Conservation (phyloP, 2,329 filamentous ascomycete species). For the Neonectria hederae region DNA sequence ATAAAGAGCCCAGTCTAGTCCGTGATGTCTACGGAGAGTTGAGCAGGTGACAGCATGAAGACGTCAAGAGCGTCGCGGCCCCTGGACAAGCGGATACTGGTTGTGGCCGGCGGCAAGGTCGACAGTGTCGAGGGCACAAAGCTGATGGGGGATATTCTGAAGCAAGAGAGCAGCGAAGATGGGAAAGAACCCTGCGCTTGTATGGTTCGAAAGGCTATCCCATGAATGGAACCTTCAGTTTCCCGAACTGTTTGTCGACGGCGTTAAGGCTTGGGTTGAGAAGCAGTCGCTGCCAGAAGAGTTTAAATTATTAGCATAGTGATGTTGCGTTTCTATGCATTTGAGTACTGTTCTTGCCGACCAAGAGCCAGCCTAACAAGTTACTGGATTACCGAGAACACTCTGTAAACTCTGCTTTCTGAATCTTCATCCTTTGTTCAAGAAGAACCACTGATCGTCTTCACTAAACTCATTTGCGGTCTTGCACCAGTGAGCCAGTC, state of each 20-base stretch:
- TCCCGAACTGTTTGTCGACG: slow-evolving; percentile 47
- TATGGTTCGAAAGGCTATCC: slow-evolving; percentile 45
- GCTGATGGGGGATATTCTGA: slow-evolving; percentile 38
- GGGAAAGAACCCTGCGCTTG: slow-evolving; percentile 38
- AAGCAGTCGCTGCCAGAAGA: slow-evolving; percentile 33
- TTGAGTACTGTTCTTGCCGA: not conserved
- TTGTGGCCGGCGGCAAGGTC: slow-evolving; percentile 11
- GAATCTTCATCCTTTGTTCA: not conserved
- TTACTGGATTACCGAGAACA: too few species aligned
- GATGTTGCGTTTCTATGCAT: not conserved
- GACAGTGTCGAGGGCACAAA: slow-evolving; percentile 31
- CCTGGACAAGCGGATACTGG: slow-evolving; percentile 8
- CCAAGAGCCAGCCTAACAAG: not conserved
- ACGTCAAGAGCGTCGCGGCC: slow-evolving; percentile 1
- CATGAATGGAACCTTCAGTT: slow-evolving; percentile 52
- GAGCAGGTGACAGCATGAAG: slow-evolving; percentile 14
- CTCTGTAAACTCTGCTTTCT: not conserved
- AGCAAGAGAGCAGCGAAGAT: slow-evolving; percentile 24
- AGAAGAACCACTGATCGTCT: not conserved
- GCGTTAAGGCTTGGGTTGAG: slow-evolving; percentile 48
- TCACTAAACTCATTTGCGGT: not conserved
- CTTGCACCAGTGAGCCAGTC: not conserved
- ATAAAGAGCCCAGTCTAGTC: slow-evolving; percentile 4
- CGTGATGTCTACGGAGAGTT: slow-evolving; percentile 3
- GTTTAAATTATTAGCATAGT: slow-evolving; percentile 14